Base-by-base conservation (phyloP, 2,329 filamentous ascomycete species). In the Talaromyces sp. region DNA sequence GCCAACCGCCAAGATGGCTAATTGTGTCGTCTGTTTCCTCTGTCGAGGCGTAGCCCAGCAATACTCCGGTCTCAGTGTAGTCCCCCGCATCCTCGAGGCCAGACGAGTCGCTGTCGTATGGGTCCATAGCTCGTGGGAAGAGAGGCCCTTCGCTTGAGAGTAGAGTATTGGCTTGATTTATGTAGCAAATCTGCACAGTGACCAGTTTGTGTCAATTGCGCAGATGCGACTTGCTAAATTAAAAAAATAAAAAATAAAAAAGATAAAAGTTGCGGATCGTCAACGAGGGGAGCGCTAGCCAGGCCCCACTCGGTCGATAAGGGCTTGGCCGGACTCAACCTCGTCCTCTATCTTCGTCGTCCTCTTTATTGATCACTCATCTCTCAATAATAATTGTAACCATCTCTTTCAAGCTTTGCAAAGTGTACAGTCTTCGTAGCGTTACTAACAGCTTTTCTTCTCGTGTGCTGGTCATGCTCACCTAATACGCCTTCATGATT, bases 41-140 rank as follows among this genome's bases (percentile, higher is more conserved):
- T 71, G 87, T 86, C 1, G 90, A 89, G 3, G 91, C 90, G 74
- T 96, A 99, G 4, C 95, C 95, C 13, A 99, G 83, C 1, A 97
- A 84, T 2, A 97, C 92, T 66, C 89, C 91, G 7, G 95, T 98
- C 61, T 78, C 78, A 21, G 76, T 77, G 65, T 79, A 78, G 63
- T 78, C 77, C 63, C 69, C 84, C 14, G 86, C 82, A 60, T 86
- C 87, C 50, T 85, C 89, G 41, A 80, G 78, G 29, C 82, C 86
- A 0, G 90, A 93, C 1, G 88, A 91, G 69, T 97, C 93, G 72
- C 90, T 96, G 68, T 96, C 91, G 78, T 96, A 96, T 17, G 86
- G 81, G 60, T 88, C 82, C 89, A 92, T 93, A 62, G 68, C 55
- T 60, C 17, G 52, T 35, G 9, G 6, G 10, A 46, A 19, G n/a